Conservation (phyloP, 1,284 basidiomycete genomes). For the Fereydounia khargensis region DNA sequence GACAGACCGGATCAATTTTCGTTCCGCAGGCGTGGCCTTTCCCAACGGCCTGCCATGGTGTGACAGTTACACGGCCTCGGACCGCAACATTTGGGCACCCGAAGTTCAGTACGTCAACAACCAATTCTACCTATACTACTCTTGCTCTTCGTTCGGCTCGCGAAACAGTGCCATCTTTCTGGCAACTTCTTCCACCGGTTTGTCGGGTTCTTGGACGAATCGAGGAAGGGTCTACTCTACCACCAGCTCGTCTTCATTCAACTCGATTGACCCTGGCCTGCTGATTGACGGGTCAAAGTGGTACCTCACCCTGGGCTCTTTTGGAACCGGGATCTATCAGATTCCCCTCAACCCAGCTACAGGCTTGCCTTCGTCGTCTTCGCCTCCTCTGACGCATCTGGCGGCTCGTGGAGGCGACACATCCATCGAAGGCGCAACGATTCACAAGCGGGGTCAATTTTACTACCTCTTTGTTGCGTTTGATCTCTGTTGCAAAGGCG, state of each 20-base stretch:
- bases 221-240: slow-evolving; percentile 63
- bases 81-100: slow-evolving; percentile 1
- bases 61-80: not conserved
- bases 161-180: slow-evolving; percentile 48
- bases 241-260: slow-evolving; percentile 60
- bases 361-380: slow-evolving; percentile 59
- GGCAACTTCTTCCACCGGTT: slow-evolving; percentile 58
- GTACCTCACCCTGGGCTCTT: slow-evolving; percentile 37
- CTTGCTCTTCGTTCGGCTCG: slow-evolving; percentile 50
- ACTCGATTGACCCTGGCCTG: slow-evolving; percentile 63
- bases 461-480: slow-evolving; percentile 66
- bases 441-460: slow-evolving; percentile 61
- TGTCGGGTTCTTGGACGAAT: slow-evolving; percentile 61
- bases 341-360: slow-evolving; percentile 57
- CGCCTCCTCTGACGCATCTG: slow-evolving; percentile 60
- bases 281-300: slow-evolving; percentile 17
- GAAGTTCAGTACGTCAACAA: slow-evolving; percentile 57
- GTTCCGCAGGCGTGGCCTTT: not conserved
- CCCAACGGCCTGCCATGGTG: slow-evolving; percentile 1
- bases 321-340: slow-evolving; percentile 27
- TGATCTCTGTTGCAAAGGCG: slow-evolving; percentile 65
- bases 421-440: slow-evolving; percentile 61
- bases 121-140: slow-evolving; percentile 60
- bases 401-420: slow-evolving; percentile 60
- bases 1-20: not conserved